Base-by-base conservation (phyloP, 345 rosid species). In the Pistacia vera region DNA sequence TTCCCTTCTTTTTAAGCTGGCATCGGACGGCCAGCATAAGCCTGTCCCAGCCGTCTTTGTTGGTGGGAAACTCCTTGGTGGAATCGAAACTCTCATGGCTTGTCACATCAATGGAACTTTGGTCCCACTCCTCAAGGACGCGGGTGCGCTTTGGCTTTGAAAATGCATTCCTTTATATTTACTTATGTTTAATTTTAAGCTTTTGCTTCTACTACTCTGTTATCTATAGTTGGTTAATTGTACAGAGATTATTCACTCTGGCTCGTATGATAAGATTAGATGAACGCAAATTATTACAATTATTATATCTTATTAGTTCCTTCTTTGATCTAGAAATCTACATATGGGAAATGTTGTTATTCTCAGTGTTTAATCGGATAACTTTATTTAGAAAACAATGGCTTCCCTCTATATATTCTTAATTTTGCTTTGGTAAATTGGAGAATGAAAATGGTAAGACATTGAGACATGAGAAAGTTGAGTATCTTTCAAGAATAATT, bases 121-220 rank as follows among this genome's bases (percentile, higher is more conserved):
- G 49, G 91, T 95, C 18, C 98, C 98, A 66, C 92, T 93, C 63
- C 97, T 95, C 64, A 95, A 92, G 83, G 90, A 90, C 59, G 95
- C 97, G 64, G 99, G 99, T 20, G 99, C 98, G 22, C 97, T 95
- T 66, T 95, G 98, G 99, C 99, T 93, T 68, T 93, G 84, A 89
- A 41, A 13, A 41, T 28, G 30, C 30, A 28, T 28, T 8, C 13
- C 9, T 48, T 49, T 11, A 22, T 17, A 49, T 41, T 9, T 28
- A 20, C 59, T 75, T 17, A n/a, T 68, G 71, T 16, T 30, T 33
- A 7, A 9, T 41, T 56, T 2, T n/a, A 14, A 44, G 68, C 56
- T 73, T 36, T 5, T 36, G 8, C 46, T 41, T 41, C 30, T 28
- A 28, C 46, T 6, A 41, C 46, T 41, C 46, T 41, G 5, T 4